Evolutionary conservation across 768 basidiomycete species (phyloP).

Genomic region (Termitomyces titanicus): DNA sequence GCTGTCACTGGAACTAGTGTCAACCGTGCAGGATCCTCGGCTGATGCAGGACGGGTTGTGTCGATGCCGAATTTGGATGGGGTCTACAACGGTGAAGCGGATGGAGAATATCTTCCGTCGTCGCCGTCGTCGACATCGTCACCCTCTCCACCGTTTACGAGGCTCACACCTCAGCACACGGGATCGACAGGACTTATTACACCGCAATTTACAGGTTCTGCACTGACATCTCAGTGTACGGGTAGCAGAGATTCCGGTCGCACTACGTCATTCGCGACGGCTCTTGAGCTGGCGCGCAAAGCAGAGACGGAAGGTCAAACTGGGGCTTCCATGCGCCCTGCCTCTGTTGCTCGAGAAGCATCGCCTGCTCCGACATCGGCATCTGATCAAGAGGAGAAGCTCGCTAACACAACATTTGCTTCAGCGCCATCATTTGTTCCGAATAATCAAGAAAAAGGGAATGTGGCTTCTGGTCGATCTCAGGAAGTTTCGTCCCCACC

Average conservation of each 20-base stretch:
- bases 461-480: not conserved
- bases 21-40: slow-evolving; percentile 18
- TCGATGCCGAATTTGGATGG: slow-evolving; percentile 21
- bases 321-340: slow-evolving; percentile 9
- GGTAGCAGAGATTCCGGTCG: slow-evolving; percentile 18
- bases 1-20: slow-evolving; percentile 24
- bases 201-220: slow-evolving; percentile 5
- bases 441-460: not conserved
- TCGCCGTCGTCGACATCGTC: slow-evolving; percentile 28
- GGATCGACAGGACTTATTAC: not conserved
- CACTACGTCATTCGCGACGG: slow-evolving; percentile 34
- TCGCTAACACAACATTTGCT: not conserved
- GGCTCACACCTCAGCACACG: slow-evolving; percentile 11
- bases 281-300: slow-evolving; percentile 38
- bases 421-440: not conserved
- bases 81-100: slow-evolving; percentile 13
- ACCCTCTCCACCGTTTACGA: slow-evolving; percentile 15
- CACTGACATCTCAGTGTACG: slow-evolving; percentile 11
- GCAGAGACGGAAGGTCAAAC: slow-evolving; percentile 33
- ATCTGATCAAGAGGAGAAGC: not conserved
- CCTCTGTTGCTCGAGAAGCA: slow-evolving; percentile 15
- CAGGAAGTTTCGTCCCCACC: not conserved
- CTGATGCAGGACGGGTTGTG: slow-evolving; percentile 22
- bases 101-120: slow-evolving; percentile 18
- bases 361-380: slow-evolving; percentile 6